Conservation (phyloP, 257 asterid genomes). For the Plectranthus barbatus region DNA sequence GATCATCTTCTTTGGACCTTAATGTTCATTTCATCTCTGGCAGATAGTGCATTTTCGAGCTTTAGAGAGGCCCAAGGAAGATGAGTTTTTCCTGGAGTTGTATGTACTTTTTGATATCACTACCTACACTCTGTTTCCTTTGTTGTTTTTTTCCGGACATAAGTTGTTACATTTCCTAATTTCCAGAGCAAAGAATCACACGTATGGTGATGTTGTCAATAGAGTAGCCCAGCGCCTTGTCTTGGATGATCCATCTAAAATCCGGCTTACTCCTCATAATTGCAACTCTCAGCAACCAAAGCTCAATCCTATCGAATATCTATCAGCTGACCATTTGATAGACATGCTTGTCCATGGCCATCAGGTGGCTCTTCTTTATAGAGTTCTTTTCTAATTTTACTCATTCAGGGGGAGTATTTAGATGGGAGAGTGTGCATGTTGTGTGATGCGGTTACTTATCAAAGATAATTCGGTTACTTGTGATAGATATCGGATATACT, state of each 20-base stretch:
- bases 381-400: neutral
- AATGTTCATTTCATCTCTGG: slow-evolving; percentile 4
- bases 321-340: slow-evolving; percentile 75
- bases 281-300: slow-evolving; percentile 97
- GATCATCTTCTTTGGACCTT: neutral
- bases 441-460: slow-evolving; percentile 4
- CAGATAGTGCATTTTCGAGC: slow-evolving; percentile 92
- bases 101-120: slow-evolving; percentile 33
- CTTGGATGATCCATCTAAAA: slow-evolving; percentile 83
- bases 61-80: slow-evolving; percentile 88
- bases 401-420: too few relatives aligned
- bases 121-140: slow-evolving; percentile 6
- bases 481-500: slow-evolving; percentile 75
- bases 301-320: slow-evolving; percentile 80
- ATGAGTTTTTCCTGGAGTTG: slow-evolving; percentile 88
- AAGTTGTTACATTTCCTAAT: slow-evolving; percentile 15
- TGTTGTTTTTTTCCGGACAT: neutral
- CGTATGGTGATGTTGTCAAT: slow-evolving; percentile 91
- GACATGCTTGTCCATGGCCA: slow-evolving; percentile 97
- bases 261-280: slow-evolving; percentile 92
- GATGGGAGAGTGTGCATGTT: too few relatives aligned
- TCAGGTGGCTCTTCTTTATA: slow-evolving; percentile 85
- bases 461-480: slow-evolving; percentile 7
- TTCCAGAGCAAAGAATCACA: slow-evolving; percentile 75
- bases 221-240: slow-evolving; percentile 76